Evolutionary conservation across 2,329 filamentous ascomycete species (phyloP).

Genomic region (Clarireedia monteithiana): DNA sequence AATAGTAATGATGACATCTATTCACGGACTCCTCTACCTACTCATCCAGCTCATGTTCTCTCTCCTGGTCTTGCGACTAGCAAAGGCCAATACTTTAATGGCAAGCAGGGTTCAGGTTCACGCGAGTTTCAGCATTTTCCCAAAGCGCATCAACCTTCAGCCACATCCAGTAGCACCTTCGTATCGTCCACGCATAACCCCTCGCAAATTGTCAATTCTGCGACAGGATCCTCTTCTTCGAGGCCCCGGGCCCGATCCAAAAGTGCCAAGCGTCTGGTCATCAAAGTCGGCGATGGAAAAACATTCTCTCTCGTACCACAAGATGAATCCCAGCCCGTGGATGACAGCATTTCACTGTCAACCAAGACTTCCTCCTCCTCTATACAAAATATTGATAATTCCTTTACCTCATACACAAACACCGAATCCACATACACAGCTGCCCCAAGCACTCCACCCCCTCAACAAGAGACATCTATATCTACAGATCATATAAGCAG

Average conservation of each 20-base stretch:
- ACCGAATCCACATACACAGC: conserved; percentile 13
- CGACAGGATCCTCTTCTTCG: conserved; percentile 23
- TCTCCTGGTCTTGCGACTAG: conserved; percentile 12
- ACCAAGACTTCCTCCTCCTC: conserved; percentile 23
- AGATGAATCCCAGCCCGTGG: conserved; percentile 16
- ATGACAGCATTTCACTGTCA: conserved; percentile 16
- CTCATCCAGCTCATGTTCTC: conserved; percentile 27
- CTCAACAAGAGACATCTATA: conserved; percentile 21
- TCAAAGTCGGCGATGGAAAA: conserved; percentile 24
- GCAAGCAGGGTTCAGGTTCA: conserved; percentile 17
- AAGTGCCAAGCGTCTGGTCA: conserved; percentile 22
- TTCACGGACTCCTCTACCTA: conserved; percentile 27
- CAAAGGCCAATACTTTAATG: conserved; percentile 12
- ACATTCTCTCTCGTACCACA: conserved; percentile 26
- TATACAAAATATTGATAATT: conserved; percentile 21
- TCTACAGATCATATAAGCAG: conserved; percentile 26
- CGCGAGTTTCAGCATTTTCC: conserved; percentile 22
- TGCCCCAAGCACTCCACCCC: conserved; percentile 20
- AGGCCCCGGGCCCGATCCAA: conserved; percentile 22
- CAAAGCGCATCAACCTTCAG: conserved; percentile 16
- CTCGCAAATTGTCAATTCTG: conserved; percentile 19
- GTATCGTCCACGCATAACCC: conserved; percentile 20
- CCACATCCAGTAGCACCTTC: conserved; percentile 18
- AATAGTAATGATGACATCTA: conserved; percentile 20
- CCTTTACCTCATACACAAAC: conserved; percentile 24